Percentiles rank a stretch among this genome's conserved stretches.
Conservation (phyloP, 208 protist genomes). For the Trypanosomatidae sp. region DNA sequence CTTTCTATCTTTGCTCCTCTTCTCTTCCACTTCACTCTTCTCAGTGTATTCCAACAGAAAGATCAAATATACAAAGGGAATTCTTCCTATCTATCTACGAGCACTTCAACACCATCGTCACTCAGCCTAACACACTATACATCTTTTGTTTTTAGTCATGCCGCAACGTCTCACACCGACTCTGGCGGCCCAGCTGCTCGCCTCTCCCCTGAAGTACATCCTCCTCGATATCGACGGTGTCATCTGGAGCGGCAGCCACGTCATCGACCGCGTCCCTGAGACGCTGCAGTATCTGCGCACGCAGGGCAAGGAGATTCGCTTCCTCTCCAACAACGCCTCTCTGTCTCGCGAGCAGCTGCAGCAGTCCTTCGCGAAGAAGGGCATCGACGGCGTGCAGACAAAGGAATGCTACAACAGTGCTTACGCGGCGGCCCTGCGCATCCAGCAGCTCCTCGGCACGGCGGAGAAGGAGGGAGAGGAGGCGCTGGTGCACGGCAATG, state of each 20-base stretch:
- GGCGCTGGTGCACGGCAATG: constrained; percentile 53
- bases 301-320: constrained; percentile 55
- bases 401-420: constrained; percentile 75
- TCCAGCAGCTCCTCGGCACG: no score
- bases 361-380: constrained; percentile 35
- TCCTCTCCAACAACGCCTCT: constrained; percentile 77
- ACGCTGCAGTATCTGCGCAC: constrained; percentile 54
- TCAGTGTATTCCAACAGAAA: no score
- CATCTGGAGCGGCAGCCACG: constrained; percentile 49
- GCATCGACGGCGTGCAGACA: constrained; percentile 51
- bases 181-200: constrained; percentile 34
- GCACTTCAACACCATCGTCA: no score
- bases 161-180: constrained; percentile 20
- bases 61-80: no score
- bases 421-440: constrained; percentile 51
- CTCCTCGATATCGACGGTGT: constrained; percentile 82
- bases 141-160: constrained; percentile 8
- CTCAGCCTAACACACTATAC: no score
- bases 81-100: no score
- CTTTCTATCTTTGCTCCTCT: no score
- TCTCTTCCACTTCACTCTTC: no score
- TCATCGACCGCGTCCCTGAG: constrained; percentile 47
- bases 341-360: constrained; percentile 42
- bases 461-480: no score
- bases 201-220: constrained; percentile 48